Base-by-base conservation (phyloP, 805 yeast genomes). In the Starmera pachycereana region DNA sequence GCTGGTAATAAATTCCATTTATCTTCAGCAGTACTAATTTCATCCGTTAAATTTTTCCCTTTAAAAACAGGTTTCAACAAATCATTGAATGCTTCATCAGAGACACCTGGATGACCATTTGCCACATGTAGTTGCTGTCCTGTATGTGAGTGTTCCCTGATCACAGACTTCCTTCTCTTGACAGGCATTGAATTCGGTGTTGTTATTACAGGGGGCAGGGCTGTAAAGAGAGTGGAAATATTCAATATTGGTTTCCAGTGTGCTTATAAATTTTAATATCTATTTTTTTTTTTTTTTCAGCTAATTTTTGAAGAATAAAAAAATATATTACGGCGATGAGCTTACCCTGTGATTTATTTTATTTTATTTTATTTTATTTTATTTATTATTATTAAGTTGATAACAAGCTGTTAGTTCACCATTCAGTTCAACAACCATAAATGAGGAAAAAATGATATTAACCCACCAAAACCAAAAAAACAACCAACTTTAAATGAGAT, bases 1-100 rank as follows among this genome's bases (percentile, higher is more conserved):
- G 98, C 98, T 0, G 99, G 99, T 33, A 92, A 65, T 36, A 92
- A 69, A 51, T 92, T 84, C 99, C 99, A 92, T 60, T 92, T 92
- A 62, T 92, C 99, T 51, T 86, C 86, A 10, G 95, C 92, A 0
- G 96, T 87, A 50, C 77, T 77, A 56, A 92, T 81, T 47, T 84
- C 84, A 63, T 92, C 99, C 2, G 95, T 76, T 44, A 92, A 61
- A 39, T 72, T 69, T 60, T 87, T 90, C 12, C 99, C 98, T 56
- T 79, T 81, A 62, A 85, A 92, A 13, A 73, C 71, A 10, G 94
- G 90, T 54, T 85, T 71, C 41, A 92, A 63, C 29, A 90, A 70
- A 37, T 86, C 92, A 53, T 74, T 76, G 59, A 88, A 85, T 4
- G 81, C 66, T 38, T 77, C 85, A 50, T 77, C 84, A 8, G 61